Evolutionary conservation across 2,329 filamentous ascomycete genomes (phyloP), one percentile per base, ranked within the genome.

Genomic region (Colletotrichum lupini): DNA sequence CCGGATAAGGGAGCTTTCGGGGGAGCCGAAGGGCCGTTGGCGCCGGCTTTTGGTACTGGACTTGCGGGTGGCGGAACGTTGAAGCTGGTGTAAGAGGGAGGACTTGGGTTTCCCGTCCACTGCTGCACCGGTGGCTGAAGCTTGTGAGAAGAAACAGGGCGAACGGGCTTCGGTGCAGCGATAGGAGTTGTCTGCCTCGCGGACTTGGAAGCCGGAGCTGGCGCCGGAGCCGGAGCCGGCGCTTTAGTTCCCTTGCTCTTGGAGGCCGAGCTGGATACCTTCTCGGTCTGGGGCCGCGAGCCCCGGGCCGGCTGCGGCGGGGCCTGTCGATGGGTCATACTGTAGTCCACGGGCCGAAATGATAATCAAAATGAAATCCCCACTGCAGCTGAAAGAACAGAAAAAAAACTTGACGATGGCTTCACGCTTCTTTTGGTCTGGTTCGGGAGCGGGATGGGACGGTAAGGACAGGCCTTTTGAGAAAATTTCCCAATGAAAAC

Each of bases 71-170:
- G 70, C 5, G 70, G 70, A 12, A 65, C 62, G 22, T 65, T 28
- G 26, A 73, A 73, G 60, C 70, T 73, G 11, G 70, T 73, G 67
- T 73, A 73, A 16, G 58, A 68, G 3, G 70, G 52, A 12, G 66
- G 55, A 12, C 59, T 64, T 3, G 70, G 66, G 0, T 37, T 58
- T 12, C 19, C 60, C 7, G 70, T 64, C 66, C 59, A 73, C 28
- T 73, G 70, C n/a, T 32, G 46, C n/a, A 46, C 7, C 26, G 70
- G 60, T 4, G 70, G 59, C 56, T 53, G 60, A 26, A 70, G 55
- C 14, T 37, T 53, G 22, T 42, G 58, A 22, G 68, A 32, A 6
- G 56, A 30, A 19, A 65, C 46, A 0, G 70, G 70, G 35, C 70
- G 70, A 56, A 73, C 60, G 3, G 70, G 70, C 49, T 61, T 73